These are phyloP conservation scores for Saturnispora silvae DNA, from an alignment of 805 yeast genomes.

Conservation along the genomic window DNA sequence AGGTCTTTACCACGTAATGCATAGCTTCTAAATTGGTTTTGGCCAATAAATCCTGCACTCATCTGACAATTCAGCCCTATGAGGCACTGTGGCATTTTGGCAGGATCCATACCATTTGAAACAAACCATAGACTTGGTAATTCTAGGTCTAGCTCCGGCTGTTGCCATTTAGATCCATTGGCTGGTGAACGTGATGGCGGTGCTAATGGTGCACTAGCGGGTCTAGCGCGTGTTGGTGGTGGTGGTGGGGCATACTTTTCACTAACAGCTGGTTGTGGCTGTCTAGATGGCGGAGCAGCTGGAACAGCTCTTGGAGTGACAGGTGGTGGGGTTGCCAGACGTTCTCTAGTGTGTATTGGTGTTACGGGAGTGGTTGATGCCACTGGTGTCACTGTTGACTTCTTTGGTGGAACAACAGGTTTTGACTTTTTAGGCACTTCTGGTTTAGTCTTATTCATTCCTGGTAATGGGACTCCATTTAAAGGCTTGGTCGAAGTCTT, in stretches of 20 bases:
- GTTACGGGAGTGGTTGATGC: too few species aligned
- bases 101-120: slow-evolving; percentile 16
- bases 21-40: slow-evolving; percentile 25
- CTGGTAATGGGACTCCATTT: slow-evolving; percentile 8
- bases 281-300: slow-evolving; percentile 10
- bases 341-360: too few species aligned
- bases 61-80: slow-evolving; percentile 27
- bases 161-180: slow-evolving; percentile 17
- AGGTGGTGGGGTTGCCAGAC: slow-evolving; percentile 7
- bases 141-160: slow-evolving; percentile 33
- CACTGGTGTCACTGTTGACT: not conserved
- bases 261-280: not conserved
- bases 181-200: slow-evolving; percentile 8
- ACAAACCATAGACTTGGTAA: slow-evolving; percentile 39
- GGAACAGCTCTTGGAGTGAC: slow-evolving; percentile 13
- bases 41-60: slow-evolving; percentile 21
- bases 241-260: slow-evolving; percentile 4
- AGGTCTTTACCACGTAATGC: slow-evolving; percentile 34
- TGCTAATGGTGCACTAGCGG: slow-evolving; percentile 11
- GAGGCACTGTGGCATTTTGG: slow-evolving; percentile 29
- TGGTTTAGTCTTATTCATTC: slow-evolving; percentile 8
- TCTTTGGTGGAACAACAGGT: slow-evolving; percentile 9
- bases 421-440: slow-evolving; percentile 6
- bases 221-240: slow-evolving; percentile 10
- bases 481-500: slow-evolving; percentile 12